phyloP scores from a whole-genome alignment of 1,284 basidiomycete genomes.

The Trametes polyzona region DNA sequence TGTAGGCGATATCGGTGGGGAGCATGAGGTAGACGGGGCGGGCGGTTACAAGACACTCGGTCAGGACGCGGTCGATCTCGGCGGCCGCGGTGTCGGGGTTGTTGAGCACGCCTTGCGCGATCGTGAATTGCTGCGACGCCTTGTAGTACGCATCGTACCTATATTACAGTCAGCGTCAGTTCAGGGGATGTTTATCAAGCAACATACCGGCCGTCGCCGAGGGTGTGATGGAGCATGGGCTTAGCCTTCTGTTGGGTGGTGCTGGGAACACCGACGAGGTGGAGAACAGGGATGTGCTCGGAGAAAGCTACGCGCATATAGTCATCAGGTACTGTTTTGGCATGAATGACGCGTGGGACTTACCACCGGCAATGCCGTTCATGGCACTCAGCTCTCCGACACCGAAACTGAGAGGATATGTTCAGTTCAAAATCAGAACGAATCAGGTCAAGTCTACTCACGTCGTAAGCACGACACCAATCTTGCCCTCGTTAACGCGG shows the following conservation, averaged over 20 bases:
- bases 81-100: conserved; percentile 57
- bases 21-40: conserved; percentile 89
- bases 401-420: conserved; percentile 68
- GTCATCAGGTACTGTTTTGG: background rate
- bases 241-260: conserved; percentile 71
- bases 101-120: conserved; percentile 66
- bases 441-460: conserved; percentile 31
- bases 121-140: conserved; percentile 79
- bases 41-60: conserved; percentile 71
- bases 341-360: background rate
- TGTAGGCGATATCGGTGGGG: conserved; percentile 83
- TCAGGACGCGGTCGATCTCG: conserved; percentile 84
- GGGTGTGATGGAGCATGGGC: conserved; percentile 83
- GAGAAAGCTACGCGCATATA: conserved; percentile 60
- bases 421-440: background rate
- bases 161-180: background rate
- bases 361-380: conserved; percentile 79
- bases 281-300: conserved; percentile 91
- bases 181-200: background rate
- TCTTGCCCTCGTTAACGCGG: conserved; percentile 73
- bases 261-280: conserved; percentile 88
- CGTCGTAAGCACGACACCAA: conserved; percentile 83
- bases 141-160: conserved; percentile 81
- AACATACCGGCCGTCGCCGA: conserved; percentile 77
- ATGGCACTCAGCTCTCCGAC: conserved; percentile 89